Percentiles rank a stretch among this genome's conserved stretches.
Conservation (phyloP, 2,329 filamentous ascomycete genomes). For the Phyllosticta citrichinensis region DNA sequence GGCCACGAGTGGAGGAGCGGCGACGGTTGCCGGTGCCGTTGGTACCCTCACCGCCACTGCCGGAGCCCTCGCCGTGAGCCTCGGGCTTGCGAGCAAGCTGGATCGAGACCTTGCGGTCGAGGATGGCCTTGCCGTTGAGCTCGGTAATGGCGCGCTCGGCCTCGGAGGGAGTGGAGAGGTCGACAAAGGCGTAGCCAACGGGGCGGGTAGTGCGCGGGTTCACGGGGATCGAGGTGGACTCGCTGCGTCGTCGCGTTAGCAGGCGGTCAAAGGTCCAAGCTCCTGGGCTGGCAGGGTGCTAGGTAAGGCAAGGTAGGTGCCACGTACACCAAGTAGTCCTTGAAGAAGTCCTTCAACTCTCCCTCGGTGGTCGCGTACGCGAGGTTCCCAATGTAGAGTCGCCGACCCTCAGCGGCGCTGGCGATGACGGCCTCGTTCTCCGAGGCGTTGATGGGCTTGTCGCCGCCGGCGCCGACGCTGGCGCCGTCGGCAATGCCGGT, state of each 20-base stretch:
- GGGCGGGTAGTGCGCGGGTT: slow-evolving; percentile 98
- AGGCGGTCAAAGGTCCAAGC: not conserved
- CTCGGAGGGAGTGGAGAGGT: slow-evolving; percentile 87
- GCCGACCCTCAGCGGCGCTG: slow-evolving; percentile 96
- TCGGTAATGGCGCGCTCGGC: slow-evolving; percentile 91
- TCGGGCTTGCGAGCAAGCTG: slow-evolving; percentile 98
- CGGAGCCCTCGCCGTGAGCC: slow-evolving; percentile 61
- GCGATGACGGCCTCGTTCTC: slow-evolving; percentile 87
- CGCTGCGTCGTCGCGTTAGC: slow-evolving; percentile 46
- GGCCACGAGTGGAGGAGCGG: slow-evolving; percentile 46
- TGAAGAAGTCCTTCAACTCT: slow-evolving; percentile 99
- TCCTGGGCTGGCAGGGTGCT: not conserved
- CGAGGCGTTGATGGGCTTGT: slow-evolving; percentile 60
- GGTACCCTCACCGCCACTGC: slow-evolving; percentile 63
- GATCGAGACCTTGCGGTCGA: slow-evolving; percentile 97
- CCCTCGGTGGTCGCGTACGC: slow-evolving; percentile 99
- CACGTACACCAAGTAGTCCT: slow-evolving; percentile 97
- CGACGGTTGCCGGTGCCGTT: slow-evolving; percentile 47
- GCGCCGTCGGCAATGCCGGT: slow-evolving; percentile 47
- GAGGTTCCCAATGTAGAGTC: slow-evolving; percentile 99
- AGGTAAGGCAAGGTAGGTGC: slow-evolving; percentile 1
- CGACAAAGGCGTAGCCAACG: slow-evolving; percentile 97
- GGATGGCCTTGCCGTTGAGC: slow-evolving; percentile 93
- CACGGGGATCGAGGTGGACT: slow-evolving; percentile 98
- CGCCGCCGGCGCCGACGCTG: slow-evolving; percentile 35